Evolutionary conservation across 257 asterid species (phyloP).

Genomic region (Fraxinus quadrangulata): DNA sequence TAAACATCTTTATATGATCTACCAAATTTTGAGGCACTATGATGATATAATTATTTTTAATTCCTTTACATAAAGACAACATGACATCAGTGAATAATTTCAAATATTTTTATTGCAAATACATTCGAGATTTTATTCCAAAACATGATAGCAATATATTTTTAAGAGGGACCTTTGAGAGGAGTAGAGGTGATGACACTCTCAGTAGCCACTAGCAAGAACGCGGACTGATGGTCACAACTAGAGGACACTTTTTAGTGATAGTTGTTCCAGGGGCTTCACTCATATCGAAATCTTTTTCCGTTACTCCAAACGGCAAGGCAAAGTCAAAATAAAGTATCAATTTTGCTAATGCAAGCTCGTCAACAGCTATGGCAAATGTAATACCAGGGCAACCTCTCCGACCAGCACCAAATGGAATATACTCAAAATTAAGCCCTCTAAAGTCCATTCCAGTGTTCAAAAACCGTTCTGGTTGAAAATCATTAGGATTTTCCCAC

Average conservation of each 20-base stretch:
- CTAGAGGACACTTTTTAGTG: conserved; percentile 24
- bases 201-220: neutral
- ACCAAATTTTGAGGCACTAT: too few relatives aligned
- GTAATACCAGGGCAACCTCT: conserved; percentile 33
- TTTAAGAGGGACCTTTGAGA: too few relatives aligned
- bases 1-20: too few relatives aligned
- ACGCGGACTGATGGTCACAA: conserved; percentile 15
- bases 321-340: conserved; percentile 22
- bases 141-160: too few relatives aligned
- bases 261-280: conserved; percentile 12
- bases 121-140: too few relatives aligned
- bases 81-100: too few relatives aligned
- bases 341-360: conserved; percentile 28
- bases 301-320: conserved; percentile 19
- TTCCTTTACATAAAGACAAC: too few relatives aligned
- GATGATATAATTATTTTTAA: too few relatives aligned
- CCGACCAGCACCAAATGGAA: conserved; percentile 20
- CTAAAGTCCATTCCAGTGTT: conserved; percentile 5
- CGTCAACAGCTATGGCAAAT: conserved; percentile 17
- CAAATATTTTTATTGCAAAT: too few relatives aligned
- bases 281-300: conserved; percentile 26
- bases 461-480: conserved; percentile 34
- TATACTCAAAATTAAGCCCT: conserved; percentile 8
- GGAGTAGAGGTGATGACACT: too few relatives aligned
- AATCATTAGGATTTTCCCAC: conserved; percentile 31